These are phyloP conservation scores for Rhododendron williamsianum DNA, from an alignment of 148 eudicot species.

Conservation along the genomic window DNA sequence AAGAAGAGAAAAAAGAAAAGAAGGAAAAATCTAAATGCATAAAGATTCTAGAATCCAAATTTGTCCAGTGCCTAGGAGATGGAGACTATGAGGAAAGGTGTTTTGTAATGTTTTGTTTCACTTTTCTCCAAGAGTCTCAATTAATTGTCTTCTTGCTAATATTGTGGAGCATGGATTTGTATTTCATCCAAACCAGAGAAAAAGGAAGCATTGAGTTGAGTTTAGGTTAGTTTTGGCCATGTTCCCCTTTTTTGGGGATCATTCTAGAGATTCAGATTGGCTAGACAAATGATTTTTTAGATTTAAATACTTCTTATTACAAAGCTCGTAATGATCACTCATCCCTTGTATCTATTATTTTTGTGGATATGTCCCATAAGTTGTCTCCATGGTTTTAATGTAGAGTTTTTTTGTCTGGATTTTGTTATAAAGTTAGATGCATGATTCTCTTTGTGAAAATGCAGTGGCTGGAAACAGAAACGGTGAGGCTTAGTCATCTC, in stretches of 20 bases:
- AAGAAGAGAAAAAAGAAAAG: too few relatives aligned
- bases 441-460: conserved; percentile 13
- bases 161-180: neutral
- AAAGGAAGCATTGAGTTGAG: neutral
- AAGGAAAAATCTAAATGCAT: neutral
- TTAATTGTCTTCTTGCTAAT: neutral
- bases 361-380: neutral
- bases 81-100: neutral
- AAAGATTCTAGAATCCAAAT: conserved; percentile 1
- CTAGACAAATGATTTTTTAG: neutral
- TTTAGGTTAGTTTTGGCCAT: neutral
- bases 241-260: neutral
- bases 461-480: conserved; percentile 95
- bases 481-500: conserved; percentile 74
- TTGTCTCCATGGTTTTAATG: neutral
- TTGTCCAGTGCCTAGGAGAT: neutral
- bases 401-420: neutral
- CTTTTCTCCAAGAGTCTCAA: neutral
- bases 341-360: neutral
- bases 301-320: neutral
- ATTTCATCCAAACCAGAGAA: neutral
- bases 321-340: neutral
- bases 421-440: conserved; percentile 7
- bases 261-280: neutral
- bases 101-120: neutral